Base-by-base conservation (phyloP, 352 stramenopile species). In the Achlya hypogyna region DNA sequence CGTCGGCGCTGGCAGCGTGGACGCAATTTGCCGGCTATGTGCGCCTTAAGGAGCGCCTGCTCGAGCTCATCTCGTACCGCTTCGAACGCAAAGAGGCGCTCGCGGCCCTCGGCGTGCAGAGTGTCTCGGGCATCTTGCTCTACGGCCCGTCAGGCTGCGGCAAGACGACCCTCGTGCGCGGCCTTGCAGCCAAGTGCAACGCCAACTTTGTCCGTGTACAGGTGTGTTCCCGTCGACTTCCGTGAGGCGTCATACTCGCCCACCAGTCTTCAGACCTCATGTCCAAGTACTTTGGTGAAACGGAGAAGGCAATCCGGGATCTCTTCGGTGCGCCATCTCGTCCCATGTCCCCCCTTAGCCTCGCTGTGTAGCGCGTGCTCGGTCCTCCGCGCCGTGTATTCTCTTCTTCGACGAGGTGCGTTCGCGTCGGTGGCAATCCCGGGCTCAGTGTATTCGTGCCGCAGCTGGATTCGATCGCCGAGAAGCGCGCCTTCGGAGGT, bases 211-310 rank as follows among this genome's bases (percentile, higher is more conserved):
- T 95, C 10, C 86, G 79, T 23, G 81, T 93, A 25, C 90, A 93
- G 78, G 84, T 91, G n/a, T n/a, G n/a, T n/a, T n/a, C n/a, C n/a
- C n/a, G n/a, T n/a, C n/a, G n/a, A n/a, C n/a, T n/a, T n/a, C n/a
- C n/a, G n/a, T n/a, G n/a, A n/a, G n/a, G 14, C 38, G 38, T 25
- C 27, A 22, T 51, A 45, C 38, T 27, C 70, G 10, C 43, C n/a
- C n/a, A n/a, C n/a, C n/a, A 93, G 84, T 90, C 83, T 14, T 90
- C 84, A 0, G 82, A 91, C 62, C 64, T 95, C 45, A 72, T 95
- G 12, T 93, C 84, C 62, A 93, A 93, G 64, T 95, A 90, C 69
- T 93, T 95, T 69, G 83, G 83, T 22, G 86, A 93, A 64, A 95
- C 83, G 56, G 86, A 95, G 66, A 82, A 87, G 51, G 75, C 79